phyloP scores from a whole-genome alignment of 495 filamentous ascomycete genomes.

The Penicillium antarcticum region DNA sequence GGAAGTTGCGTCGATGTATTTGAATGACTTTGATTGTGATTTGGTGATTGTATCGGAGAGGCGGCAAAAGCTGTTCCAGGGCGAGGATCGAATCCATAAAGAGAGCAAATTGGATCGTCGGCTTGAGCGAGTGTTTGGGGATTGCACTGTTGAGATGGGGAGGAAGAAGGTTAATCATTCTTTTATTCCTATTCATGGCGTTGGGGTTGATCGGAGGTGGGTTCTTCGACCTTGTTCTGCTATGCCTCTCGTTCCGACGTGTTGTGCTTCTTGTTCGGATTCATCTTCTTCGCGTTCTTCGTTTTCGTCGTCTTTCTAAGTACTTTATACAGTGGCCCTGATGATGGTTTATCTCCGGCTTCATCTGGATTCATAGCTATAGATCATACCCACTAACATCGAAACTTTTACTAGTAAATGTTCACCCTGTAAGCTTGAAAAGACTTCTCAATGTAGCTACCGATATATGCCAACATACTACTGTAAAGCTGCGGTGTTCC shows the following conservation, averaged over 20 bases:
- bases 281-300: not conserved
- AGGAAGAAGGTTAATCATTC: slow-evolving; percentile 1
- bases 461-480: too few relatives aligned
- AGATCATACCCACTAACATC: too few relatives aligned
- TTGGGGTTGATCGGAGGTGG: slow-evolving; percentile 4
- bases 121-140: not conserved
- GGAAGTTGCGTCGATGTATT: slow-evolving; percentile 6
- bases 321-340: too few relatives aligned
- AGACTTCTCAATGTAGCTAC: too few relatives aligned
- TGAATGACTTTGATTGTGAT: slow-evolving; percentile 6
- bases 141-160: slow-evolving; percentile 1
- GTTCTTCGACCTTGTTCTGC: slow-evolving; percentile 1
- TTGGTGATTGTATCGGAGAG: slow-evolving; percentile 5
- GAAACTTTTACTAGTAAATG: too few relatives aligned
- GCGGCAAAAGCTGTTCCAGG: slow-evolving; percentile 3
- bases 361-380: too few relatives aligned
- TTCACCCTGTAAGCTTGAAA: too few relatives aligned
- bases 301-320: not conserved
- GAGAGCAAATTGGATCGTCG: slow-evolving; percentile 3
- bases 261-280: not conserved
- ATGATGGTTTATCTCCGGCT: too few relatives aligned
- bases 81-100: not conserved
- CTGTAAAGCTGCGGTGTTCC: too few relatives aligned
- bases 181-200: slow-evolving; percentile 4
- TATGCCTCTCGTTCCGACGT: slow-evolving; percentile 3